These are phyloP conservation scores for Xylariaceae sp. DNA, from an alignment of 2,329 filamentous ascomycete genomes.

Conservation along the genomic window DNA sequence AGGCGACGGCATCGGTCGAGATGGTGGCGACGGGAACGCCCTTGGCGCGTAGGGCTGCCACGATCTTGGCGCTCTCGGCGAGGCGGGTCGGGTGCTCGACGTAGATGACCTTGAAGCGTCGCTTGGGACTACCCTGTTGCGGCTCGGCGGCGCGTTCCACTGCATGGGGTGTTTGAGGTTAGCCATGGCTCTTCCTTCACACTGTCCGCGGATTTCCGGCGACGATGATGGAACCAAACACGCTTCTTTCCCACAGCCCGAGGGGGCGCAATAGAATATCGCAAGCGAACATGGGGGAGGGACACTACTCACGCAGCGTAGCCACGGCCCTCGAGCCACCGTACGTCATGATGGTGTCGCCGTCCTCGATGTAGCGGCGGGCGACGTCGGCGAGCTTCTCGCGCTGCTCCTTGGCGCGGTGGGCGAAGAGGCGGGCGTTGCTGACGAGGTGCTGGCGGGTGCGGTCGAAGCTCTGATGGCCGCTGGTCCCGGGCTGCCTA, in stretches of 20 bases:
- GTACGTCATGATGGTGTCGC: conserved; percentile 80
- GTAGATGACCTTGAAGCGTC: conserved; percentile 78
- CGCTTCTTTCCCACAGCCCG: too few species aligned
- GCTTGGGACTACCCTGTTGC: conserved; percentile 45
- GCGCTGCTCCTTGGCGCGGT: conserved; percentile 78
- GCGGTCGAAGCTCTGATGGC: conserved; percentile 66
- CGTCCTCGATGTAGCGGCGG: conserved; percentile 70
- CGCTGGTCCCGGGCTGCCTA: conserved; percentile 39
- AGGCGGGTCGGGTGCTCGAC: conserved; percentile 54
- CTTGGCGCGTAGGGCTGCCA: conserved; percentile 64
- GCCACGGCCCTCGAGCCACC: conserved; percentile 83
- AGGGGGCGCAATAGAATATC: too few species aligned
- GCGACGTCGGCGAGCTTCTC: conserved; percentile 79
- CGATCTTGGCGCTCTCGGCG: conserved; percentile 65
- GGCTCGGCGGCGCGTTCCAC: conserved; percentile 69
- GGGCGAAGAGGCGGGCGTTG: conserved; percentile 83
- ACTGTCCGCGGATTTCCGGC: too few species aligned
- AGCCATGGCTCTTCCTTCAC: too few species aligned
- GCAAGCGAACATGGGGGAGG: too few species aligned
- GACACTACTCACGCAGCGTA: conserved; percentile 43
- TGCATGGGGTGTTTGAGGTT: too few species aligned
- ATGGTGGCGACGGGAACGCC: conserved; percentile 84
- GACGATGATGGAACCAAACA: too few species aligned
- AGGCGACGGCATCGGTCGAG: conserved; percentile 69
- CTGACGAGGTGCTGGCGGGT: conserved; percentile 78